Base-by-base conservation (phyloP, 192 early-diverging fungal species). In the Rhizophagus sp. region DNA sequence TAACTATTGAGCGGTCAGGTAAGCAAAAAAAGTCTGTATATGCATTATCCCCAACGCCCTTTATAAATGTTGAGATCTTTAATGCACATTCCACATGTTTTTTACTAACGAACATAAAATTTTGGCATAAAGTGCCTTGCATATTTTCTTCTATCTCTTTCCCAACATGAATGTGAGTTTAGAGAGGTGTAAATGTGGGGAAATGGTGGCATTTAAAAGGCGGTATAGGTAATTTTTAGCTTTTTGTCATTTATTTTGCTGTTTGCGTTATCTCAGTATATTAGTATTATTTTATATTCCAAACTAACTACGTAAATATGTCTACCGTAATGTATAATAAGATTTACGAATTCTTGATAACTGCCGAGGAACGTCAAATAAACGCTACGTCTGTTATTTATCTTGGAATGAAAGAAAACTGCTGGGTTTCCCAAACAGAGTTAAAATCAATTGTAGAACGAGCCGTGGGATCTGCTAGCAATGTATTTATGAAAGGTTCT, bases 351-450 rank as follows among this genome's bases (percentile, higher is more conserved):
- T 75, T 75, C 47, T 62, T 75, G 34, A 75, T 24, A 75, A 75
- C 74, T 75, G 74, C 57, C 57, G 74, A 75, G 34, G 57, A 75
- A 62, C 52, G 62, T 62, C 74, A 75, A n/a, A 8, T 75, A 75
- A 75, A 75, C 63, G 74, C 74, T 75, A 75, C 57, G 19, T 75
- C 74, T 10, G 74, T 75, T 75, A 50, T 75, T 62, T 50, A 75
- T 62, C 74, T 50, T 50, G 74, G 57, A 12, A 19, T 75, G 74
- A 30, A 63, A 75, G 52, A 75, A 62, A 36, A 75, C 27, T 27
- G 41, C 19, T 75, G 74, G 57, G 34, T 75, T 62, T 27, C 74
- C 24, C 74, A 62, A 75, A 75, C 24, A 41, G 74, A 75, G 34
- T 61, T 75, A 50, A 75, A 52, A n/a, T 13, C 74, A 50, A 63